Base-by-base conservation (phyloP, 2,329 filamentous ascomycete genomes). In the Cercospora citrullina region DNA sequence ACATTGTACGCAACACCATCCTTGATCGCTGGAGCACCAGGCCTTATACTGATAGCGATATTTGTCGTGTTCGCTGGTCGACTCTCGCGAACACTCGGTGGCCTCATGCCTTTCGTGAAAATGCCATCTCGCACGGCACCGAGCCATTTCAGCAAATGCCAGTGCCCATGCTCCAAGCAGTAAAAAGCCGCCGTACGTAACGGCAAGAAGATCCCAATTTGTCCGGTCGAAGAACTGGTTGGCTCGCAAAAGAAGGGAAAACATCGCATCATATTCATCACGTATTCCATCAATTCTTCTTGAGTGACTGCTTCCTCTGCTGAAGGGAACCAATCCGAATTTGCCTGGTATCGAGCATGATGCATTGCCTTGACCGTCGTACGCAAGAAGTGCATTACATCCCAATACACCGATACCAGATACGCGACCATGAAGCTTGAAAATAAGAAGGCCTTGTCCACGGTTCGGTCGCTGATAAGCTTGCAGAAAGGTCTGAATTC, bases 31-130 rank as follows among this genome's bases (percentile, higher is more conserved):
- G 48, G 12, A 28, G 48, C 23, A 55, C 48, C 55, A 12, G 55
- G 28, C n/a, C 55, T 33, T 23, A 33, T 59, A 36, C 55, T 74
- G 88, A 92, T 26, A 90, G 95, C 75, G n/a, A 63, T 39, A 16
- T 36, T 53, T 28, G 45, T 39, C 16, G 60, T 63, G 2, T 30
- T 36, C 7, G 66, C 60, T n/a, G 63, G 61, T 33, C 62, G 55
- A 18, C 39, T 28, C 48, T 68, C 55, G 30, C 57, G 66, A 23
- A 70, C 70, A 39, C 63, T 68, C 12, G 75, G 75, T 9, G 72
- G 75, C 7, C 65, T 68, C 65, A 77, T 70, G 5, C 75, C 75
- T 62, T 70, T 73, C 26, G 66, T 70, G 28, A 77, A 77, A 6
- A 74, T 71, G 18, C 53, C 70, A 31, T 68, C 69, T 12, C 71